Evolutionary conservation across 202 grass and related monocot genomes (phyloP), one percentile per base, ranked within the genome.

Genomic region (Elaeis oleifera): DNA sequence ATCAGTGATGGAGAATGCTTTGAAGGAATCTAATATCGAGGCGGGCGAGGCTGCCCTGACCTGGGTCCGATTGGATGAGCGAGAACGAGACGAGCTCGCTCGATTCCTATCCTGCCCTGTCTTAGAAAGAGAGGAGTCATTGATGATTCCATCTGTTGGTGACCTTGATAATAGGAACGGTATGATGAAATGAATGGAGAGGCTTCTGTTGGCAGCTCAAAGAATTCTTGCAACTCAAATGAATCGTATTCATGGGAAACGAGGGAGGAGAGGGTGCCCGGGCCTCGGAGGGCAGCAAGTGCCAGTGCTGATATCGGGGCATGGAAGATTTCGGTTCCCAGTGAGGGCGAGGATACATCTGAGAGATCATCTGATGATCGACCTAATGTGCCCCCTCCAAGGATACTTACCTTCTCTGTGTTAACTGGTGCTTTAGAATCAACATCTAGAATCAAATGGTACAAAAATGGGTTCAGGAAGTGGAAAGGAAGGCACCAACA

Each of bases 51-150:
- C 59, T 8, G 18, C 56, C 0, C 32, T 81, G 16, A 78, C 74
- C 31, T 89, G 84, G 92, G 77, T 97, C 74, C 75, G 71, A 36
- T 79, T 97, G 73, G 84, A 89, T 74, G 75, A 89, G 52, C 39
- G 60, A 57, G 92, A 96, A 64, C 54, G 88, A 6, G 74, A 90
- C 16, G 92, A 97, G 54, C 82, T 97, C 32, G 87, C 84, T 0
- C 76, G 74, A 14, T 97, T 92, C 76, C 72, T 97, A 15, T 79
- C 81, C 68, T 16, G 56, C 75, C 59, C 56, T 36, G 26, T 44
- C 11, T 16, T 27, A 6, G 51, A 53, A 48, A 22, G 1, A 31
- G 51, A 63, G 18, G 39, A 59, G 9, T 21, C 8, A 13, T 44
- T 50, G 36, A 13, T 64, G 55, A 56, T 64, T 62, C n/a, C 67